These are phyloP conservation scores for Neonothopanus nambi DNA, from an alignment of 1,284 basidiomycete species.

Conservation along the genomic window DNA sequence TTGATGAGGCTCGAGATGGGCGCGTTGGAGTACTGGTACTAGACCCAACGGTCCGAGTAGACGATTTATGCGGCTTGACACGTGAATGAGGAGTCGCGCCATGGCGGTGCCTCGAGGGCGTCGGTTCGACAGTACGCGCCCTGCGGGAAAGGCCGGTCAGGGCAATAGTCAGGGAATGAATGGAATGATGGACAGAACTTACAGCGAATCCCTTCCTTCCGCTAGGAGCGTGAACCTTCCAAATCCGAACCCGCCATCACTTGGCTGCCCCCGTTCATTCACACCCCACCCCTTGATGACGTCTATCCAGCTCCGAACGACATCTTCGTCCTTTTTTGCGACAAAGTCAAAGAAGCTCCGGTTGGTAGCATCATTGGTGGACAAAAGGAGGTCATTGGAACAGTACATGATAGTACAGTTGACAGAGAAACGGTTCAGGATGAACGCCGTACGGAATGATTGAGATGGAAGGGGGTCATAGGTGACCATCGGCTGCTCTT, in stretches of 20 bases:
- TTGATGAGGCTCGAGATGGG: not conserved
- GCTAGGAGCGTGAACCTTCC: conserved; percentile 60
- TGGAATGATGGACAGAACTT: conserved; percentile 38
- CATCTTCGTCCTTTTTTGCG: conserved; percentile 53
- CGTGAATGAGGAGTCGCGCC: not conserved
- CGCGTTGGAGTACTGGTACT: not conserved
- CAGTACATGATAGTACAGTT: conserved; percentile 65
- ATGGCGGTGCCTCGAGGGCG: not conserved
- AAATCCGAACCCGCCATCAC: conserved; percentile 79
- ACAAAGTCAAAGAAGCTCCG: conserved; percentile 79
- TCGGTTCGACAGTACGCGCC: conserved; percentile 14
- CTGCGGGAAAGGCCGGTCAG: conserved; percentile 19
- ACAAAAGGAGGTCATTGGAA: conserved; percentile 67
- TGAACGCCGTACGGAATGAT: conserved; percentile 68
- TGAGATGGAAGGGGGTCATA: conserved; percentile 63
- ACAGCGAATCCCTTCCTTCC: conserved; percentile 54
- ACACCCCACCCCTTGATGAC: conserved; percentile 78
- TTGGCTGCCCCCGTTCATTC: conserved; percentile 75
- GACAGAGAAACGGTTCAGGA: conserved; percentile 70
- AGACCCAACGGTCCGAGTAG: not conserved
- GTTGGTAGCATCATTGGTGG: conserved; percentile 47
- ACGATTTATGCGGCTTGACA: not conserved
- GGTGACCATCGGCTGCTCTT: conserved; percentile 17
- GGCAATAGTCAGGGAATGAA: conserved; percentile 8
- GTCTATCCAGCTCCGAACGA: conserved; percentile 69